Conservation (phyloP, 208 protist genomes). For the Tritrichomonas foetus region DNA sequence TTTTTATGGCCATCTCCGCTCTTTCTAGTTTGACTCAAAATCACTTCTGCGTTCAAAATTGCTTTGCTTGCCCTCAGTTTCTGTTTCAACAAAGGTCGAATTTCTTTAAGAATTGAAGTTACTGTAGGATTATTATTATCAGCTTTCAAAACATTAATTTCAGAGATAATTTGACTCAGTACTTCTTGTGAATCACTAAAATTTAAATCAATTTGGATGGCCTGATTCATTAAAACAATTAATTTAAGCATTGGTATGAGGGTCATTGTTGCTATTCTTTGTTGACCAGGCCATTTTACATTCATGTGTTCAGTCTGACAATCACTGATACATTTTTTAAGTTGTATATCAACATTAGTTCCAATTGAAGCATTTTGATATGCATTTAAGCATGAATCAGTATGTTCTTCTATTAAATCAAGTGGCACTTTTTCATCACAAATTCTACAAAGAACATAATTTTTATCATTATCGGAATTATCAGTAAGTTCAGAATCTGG, state of each 20-base stretch:
- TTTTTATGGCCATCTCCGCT: neutral
- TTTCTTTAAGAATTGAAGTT: neutral
- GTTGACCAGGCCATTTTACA: neutral
- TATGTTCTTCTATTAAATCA: neutral
- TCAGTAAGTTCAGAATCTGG: no score
- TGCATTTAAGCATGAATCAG: neutral
- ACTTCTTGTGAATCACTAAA: no score
- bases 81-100: neutral
- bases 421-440: neutral
- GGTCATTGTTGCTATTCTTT: no score
- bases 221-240: neutral
- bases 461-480: neutral
- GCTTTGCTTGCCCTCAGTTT: neutral
- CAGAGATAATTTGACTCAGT: neutral
- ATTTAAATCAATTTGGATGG: neutral
- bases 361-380: neutral
- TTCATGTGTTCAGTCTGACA: neutral
- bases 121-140: neutral
- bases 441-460: neutral
- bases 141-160: neutral
- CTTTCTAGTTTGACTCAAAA: neutral
- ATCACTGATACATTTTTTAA: neutral
- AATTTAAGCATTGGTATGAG: neutral
- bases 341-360: neutral
- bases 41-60: neutral